Evolutionary conservation across 2,329 filamentous ascomycete species (phyloP).

Genomic region (Thermoascus crustaceus): DNA sequence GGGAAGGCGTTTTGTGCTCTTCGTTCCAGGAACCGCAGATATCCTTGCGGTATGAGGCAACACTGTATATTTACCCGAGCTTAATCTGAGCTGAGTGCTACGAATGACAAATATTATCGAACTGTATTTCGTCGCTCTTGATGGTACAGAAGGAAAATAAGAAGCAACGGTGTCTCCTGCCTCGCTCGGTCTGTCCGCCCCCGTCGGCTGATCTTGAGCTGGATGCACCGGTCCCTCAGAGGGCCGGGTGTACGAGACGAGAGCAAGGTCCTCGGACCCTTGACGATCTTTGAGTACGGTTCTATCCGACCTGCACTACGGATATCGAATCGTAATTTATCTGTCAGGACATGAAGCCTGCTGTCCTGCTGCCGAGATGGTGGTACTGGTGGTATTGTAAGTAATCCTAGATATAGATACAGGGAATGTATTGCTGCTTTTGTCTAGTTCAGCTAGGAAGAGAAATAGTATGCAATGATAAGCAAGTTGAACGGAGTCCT

Average conservation of each 20-base stretch:
- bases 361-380: no score
- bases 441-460: no score
- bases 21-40: not conserved
- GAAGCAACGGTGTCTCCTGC: slow-evolving; percentile 35
- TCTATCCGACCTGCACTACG: slow-evolving; percentile 26
- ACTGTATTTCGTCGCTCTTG: not conserved
- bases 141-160: not conserved
- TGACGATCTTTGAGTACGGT: slow-evolving; percentile 47
- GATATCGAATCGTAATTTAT: slow-evolving; percentile 39
- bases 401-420: no score
- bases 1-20: slow-evolving; percentile 7
- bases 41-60: not conserved
- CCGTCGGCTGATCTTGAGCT: slow-evolving; percentile 33
- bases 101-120: not conserved
- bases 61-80: slow-evolving; percentile 1
- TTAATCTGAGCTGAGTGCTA: not conserved
- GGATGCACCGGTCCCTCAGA: slow-evolving; percentile 24
- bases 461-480: no score
- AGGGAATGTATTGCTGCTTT: no score
- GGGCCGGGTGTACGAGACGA: slow-evolving; percentile 38
- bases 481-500: no score
- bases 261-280: slow-evolving; percentile 24
- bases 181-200: slow-evolving; percentile 41
- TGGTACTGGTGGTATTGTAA: no score
- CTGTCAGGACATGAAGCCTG: slow-evolving; percentile 32